These are phyloP conservation scores for Daldinia childiae DNA, from an alignment of 495 filamentous ascomycete species.

Conservation along the genomic window DNA sequence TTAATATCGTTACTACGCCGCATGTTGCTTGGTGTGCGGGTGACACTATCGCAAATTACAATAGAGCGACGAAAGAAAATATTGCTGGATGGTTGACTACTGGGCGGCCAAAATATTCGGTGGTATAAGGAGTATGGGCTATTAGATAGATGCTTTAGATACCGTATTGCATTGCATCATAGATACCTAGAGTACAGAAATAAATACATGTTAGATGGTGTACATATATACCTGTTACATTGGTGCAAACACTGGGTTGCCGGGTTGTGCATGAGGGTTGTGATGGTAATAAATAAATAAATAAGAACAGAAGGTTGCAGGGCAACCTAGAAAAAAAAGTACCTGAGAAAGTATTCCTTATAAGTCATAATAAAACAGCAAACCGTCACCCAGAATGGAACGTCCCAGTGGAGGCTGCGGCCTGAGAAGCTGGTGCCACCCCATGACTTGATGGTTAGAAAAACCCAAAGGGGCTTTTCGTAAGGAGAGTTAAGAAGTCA, in stretches of 20 bases:
- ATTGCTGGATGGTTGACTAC: slow-evolving; percentile 38
- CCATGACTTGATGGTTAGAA: slow-evolving; percentile 6
- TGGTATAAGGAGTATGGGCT: slow-evolving; percentile 9
- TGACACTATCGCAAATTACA: slow-evolving; percentile 51
- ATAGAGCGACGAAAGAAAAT: slow-evolving; percentile 43
- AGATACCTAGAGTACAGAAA: background rate
- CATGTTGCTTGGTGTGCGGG: slow-evolving; percentile 56
- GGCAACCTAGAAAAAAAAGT: background rate
- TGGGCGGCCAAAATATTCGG: slow-evolving; percentile 31
- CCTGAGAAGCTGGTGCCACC: slow-evolving; percentile 1
- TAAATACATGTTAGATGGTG: background rate
- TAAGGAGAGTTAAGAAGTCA: slow-evolving; percentile 12
- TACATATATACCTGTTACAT: background rate
- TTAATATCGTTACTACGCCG: slow-evolving; percentile 53
- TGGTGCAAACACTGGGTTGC: background rate
- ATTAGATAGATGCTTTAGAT: background rate
- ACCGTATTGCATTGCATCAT: slow-evolving; percentile 3
- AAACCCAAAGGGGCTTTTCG: slow-evolving; percentile 6
- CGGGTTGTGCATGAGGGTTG: background rate
- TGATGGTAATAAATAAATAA: background rate
- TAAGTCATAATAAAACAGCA: slow-evolving; percentile 1
- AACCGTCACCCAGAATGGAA: background rate
- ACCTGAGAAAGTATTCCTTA: background rate
- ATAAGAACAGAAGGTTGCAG: background rate
- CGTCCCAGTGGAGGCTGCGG: slow-evolving; percentile 5